Conservation (phyloP, 2,329 filamentous ascomycete genomes). For the Hymenoscyphus fraxineus region DNA sequence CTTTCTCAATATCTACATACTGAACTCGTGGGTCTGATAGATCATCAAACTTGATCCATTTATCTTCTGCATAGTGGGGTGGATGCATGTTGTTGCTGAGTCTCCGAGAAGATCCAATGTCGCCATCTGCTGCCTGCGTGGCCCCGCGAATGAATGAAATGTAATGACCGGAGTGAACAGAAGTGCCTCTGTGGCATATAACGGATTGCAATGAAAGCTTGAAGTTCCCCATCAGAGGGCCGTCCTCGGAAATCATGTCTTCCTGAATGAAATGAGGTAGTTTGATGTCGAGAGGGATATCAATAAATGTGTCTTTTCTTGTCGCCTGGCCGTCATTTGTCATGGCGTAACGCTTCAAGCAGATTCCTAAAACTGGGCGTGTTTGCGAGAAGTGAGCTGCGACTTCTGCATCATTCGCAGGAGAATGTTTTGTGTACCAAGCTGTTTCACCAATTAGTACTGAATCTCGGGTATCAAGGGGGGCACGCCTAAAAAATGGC, state of each 20-base stretch:
- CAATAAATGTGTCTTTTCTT: conserved; percentile 77
- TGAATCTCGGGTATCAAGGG: conserved; percentile 7
- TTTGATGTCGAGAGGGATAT: conserved; percentile 81
- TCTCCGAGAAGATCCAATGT: conserved; percentile 49
- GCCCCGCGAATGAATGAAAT: conserved; percentile 77
- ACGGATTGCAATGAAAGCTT: conserved; percentile 88
- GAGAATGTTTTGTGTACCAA: conserved; percentile 74
- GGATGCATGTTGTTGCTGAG: conserved; percentile 43
- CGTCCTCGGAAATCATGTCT: conserved; percentile 57
- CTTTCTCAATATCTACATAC: conserved; percentile 72
- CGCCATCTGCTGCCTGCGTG: conserved; percentile 57
- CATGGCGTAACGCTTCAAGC: conserved; percentile 84
- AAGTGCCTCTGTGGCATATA: conserved; percentile 85
- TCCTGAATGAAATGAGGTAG: conserved; percentile 91
- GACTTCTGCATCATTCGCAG: conserved; percentile 70
- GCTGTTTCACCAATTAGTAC: conserved; percentile 50
- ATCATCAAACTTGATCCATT: conserved; percentile 93
- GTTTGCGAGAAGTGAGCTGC: conserved; percentile 81
- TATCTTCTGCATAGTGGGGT: conserved; percentile 64
- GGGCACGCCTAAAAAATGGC: conserved; percentile 21
- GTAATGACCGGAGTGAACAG: conserved; percentile 87
- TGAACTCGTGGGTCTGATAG: conserved; percentile 67
- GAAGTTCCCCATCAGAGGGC: conserved; percentile 75
- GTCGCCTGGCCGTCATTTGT: conserved; percentile 63
- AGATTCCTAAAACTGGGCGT: conserved; percentile 85